Percentiles rank a stretch among this genome's conserved stretches.
Evolutionary conservation across 179 eudicot genomes (phyloP).

Genomic region (Sideroxylon spinosum): DNA sequence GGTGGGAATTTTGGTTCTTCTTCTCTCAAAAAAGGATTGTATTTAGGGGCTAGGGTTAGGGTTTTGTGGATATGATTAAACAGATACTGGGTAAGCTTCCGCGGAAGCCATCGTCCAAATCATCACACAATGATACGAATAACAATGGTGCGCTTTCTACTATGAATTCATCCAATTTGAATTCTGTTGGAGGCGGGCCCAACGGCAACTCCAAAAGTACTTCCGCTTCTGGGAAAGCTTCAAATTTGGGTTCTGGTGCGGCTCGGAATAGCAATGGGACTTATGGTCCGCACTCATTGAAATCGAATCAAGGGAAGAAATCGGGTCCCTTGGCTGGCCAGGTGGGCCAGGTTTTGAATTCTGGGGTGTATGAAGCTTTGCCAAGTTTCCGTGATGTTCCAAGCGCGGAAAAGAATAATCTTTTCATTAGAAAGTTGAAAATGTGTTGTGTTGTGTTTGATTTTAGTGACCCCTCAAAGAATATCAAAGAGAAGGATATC

Average conservation of each 20-base stretch:
- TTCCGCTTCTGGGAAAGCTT: constrained; percentile 21
- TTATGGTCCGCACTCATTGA: constrained; percentile 12
- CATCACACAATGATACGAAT: constrained; percentile 17
- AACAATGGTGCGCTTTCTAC: background rate
- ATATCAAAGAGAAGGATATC: constrained; percentile 36
- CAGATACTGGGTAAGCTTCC: constrained; percentile 42
- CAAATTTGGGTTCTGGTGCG: constrained; percentile 9
- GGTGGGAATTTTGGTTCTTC: constrained; percentile 7
- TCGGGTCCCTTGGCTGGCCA: constrained; percentile 20
- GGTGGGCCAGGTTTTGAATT: constrained; percentile 5
- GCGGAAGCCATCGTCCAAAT: constrained; percentile 29
- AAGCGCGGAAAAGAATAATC: constrained; percentile 28
- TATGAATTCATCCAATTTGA: constrained; percentile 14
- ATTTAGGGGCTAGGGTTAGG: constrained; percentile 16
- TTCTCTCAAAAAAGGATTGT: background rate
- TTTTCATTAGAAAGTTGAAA: constrained; percentile 32
- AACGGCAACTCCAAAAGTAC: constrained; percentile 1
- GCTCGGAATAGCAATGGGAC: constrained; percentile 19
- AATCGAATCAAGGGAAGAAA: constrained; percentile 30
- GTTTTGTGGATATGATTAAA: constrained; percentile 34
- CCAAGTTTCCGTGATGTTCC: constrained; percentile 39
- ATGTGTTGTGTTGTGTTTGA: constrained; percentile 39
- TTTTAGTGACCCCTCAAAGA: constrained; percentile 33
- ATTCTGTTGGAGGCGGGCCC: background rate
- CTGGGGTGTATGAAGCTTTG: constrained; percentile 28